Base-by-base conservation (phyloP, 2,329 filamentous ascomycete genomes). In the Cladophialophora exuberans region DNA sequence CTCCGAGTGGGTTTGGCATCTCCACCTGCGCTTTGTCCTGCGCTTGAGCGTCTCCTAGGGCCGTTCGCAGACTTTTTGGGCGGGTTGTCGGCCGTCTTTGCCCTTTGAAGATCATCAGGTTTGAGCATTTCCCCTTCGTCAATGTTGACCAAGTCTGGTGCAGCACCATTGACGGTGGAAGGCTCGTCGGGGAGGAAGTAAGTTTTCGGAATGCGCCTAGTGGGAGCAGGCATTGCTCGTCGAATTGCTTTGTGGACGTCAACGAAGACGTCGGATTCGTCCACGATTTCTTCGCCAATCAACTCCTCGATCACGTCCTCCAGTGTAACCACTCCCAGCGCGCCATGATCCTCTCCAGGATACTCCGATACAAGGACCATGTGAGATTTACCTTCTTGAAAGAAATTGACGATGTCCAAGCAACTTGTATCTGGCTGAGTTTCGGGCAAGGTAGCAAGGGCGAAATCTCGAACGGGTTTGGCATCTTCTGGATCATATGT, bases 301-400 rank as follows among this genome's bases (percentile, higher is more conserved):
- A 99, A 78, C 72, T 99, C 94, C 72, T 99, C 94, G 67, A 99
- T 99, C 3, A 99, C 94, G 71, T 99, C 94, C 71, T 99, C 94
- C 2, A 99, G 77, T 0, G 94, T 99, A 13, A 99, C 90, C 3
- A 99, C 94, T 52, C 94, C 94, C 10, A 96, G 78, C 4, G 92
- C 91, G 41, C 94, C 94, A 66, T 89, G 86, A 66, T 96, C 87
- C 62, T 95, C 90, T n/a, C 93, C 92, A 1, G 94, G 94, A 62
- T 77, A 83, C 66, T 96, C 89, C 0, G 93, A 97, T 6, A 97
- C 94, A 23, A 99, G 79, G 0, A 97, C 93, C 92, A 99, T 96
- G 72, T 99, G 94, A 1, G 92, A 96, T 72, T 99, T 99, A 66
- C 94, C 94, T 77, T 99, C 94, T 72, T 99, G 94, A 77, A 99